Evolutionary conservation across 176 grass and related monocot species (phyloP).

Genomic region (Cenchrus fungigraminus): DNA sequence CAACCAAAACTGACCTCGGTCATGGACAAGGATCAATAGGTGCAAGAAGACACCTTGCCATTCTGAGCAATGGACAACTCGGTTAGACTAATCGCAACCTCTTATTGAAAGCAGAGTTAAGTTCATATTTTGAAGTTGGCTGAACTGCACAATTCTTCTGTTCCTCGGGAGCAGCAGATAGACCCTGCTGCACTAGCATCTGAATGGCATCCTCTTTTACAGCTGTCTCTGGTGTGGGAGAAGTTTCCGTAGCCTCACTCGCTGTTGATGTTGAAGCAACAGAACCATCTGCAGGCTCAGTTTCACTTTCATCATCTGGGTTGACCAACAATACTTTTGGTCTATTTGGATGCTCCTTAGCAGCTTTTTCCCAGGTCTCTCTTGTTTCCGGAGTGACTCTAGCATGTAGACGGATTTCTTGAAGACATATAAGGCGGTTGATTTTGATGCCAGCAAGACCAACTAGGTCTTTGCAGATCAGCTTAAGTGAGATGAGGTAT

Average conservation of each 20-base stretch:
- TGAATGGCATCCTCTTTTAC: background rate
- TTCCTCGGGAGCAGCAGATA: background rate
- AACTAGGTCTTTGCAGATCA: slow-evolving; percentile 25
- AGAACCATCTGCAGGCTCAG: background rate
- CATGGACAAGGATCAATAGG: background rate
- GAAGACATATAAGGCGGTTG: slow-evolving; percentile 1
- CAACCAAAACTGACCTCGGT: background rate
- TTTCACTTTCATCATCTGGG: background rate
- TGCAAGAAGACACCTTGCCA: background rate
- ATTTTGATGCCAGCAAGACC: slow-evolving; percentile 16
- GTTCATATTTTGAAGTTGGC: slow-evolving; percentile 11
- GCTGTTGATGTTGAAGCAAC: background rate
- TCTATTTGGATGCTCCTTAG: slow-evolving; percentile 20
- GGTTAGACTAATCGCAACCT: background rate
- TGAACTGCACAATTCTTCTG: background rate
- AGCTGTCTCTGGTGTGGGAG: background rate
- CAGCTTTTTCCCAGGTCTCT: background rate
- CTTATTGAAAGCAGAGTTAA: background rate
- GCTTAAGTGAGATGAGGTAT: slow-evolving; percentile 18
- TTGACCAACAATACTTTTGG: slow-evolving; percentile 12
- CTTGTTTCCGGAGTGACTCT: slow-evolving; percentile 17
- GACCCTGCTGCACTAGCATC: background rate
- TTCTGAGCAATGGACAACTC: background rate
- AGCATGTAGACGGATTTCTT: slow-evolving; percentile 28
- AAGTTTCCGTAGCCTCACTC: background rate